Conservation (phyloP, 495 filamentous ascomycete genomes). For the Elasticomyces elasticus region DNA sequence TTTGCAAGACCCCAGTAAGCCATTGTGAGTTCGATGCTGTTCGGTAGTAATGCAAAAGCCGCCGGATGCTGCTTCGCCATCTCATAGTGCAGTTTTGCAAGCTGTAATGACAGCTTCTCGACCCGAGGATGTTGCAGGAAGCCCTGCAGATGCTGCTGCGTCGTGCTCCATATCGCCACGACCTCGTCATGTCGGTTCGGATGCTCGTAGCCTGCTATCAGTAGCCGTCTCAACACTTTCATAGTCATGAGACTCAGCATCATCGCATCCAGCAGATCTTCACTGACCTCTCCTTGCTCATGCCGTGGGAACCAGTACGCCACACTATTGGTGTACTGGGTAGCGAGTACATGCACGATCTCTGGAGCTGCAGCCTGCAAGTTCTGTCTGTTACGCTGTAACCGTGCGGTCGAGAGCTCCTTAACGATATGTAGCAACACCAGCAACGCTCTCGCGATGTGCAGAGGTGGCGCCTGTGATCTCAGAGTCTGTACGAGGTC, state of each 20-base stretch:
- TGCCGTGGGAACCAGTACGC: slow-evolving; percentile 51
- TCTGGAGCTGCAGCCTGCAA: slow-evolving; percentile 70
- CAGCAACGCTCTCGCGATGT: slow-evolving; percentile 61
- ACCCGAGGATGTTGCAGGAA: slow-evolving; percentile 47
- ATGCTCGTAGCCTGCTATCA: slow-evolving; percentile 72
- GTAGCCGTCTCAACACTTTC: slow-evolving; percentile 67
- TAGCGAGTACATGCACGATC: slow-evolving; percentile 63
- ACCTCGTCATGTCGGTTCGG: slow-evolving; percentile 70
- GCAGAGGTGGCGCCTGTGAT: slow-evolving; percentile 39
- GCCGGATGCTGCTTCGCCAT: slow-evolving; percentile 67
- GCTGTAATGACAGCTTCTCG: slow-evolving; percentile 79
- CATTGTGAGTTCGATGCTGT: slow-evolving; percentile 61
- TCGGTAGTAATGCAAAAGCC: slow-evolving; percentile 69
- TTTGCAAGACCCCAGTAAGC: slow-evolving; percentile 76
- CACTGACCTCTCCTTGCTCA: slow-evolving; percentile 45
- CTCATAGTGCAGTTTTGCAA: slow-evolving; percentile 81
- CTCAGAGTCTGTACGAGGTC: slow-evolving; percentile 53
- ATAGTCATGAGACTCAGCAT: slow-evolving; percentile 67
- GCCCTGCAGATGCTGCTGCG: slow-evolving; percentile 59
- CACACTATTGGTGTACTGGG: slow-evolving; percentile 66
- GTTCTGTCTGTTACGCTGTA: slow-evolving; percentile 57
- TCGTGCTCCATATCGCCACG: slow-evolving; percentile 63
- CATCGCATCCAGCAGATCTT: slow-evolving; percentile 46
- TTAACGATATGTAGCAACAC: slow-evolving; percentile 80
- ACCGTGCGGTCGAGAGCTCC: slow-evolving; percentile 69